Percentiles rank a stretch among this genome's conserved stretches.
phyloP scores from a whole-genome alignment of 768 basidiomycete genomes.

The Fomitopsis pulvina region DNA sequence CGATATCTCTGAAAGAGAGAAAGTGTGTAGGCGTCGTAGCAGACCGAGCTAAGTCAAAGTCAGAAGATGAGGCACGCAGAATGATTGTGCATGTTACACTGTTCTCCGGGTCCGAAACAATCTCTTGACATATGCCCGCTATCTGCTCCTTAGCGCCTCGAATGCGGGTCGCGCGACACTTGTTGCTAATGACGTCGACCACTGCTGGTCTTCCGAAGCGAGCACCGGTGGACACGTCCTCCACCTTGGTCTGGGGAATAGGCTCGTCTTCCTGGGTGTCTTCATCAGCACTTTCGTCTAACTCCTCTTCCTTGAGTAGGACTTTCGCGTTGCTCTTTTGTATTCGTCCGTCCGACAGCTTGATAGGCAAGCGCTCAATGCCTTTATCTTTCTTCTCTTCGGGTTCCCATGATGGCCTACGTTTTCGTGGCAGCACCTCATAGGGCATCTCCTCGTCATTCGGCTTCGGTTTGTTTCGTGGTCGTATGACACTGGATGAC shows the following conservation, averaged over 20 bases:
- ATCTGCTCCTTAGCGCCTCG: constrained; percentile 90
- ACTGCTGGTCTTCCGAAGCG: constrained; percentile 85
- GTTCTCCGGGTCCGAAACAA: constrained; percentile 91
- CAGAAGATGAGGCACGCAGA: not conserved
- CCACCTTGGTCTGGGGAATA: constrained; percentile 30
- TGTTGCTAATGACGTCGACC: constrained; percentile 58
- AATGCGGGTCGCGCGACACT: constrained; percentile 59
- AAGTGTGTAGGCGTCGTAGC: constrained; percentile 81
- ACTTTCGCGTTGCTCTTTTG: constrained; percentile 44
- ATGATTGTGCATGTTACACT: constrained; percentile 74
- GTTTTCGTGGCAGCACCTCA: constrained; percentile 55
- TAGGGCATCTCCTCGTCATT: constrained; percentile 71
- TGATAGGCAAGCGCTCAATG: constrained; percentile 74
- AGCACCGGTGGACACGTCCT: constrained; percentile 77
- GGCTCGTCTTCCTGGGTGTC: constrained; percentile 30
- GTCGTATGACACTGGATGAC: constrained; percentile 9
- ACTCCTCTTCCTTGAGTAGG: constrained; percentile 19
- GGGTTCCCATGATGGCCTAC: constrained; percentile 37
- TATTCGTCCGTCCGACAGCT: constrained; percentile 75
- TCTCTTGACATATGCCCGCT: constrained; percentile 88
- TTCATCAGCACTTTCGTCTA: constrained; percentile 18
- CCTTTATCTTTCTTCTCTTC: constrained; percentile 42
- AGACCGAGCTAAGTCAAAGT: constrained; percentile 48
- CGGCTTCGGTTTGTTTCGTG: constrained; percentile 12
- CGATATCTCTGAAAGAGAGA: constrained; percentile 72